These are phyloP conservation scores for Ceratobasidium sp. DNA, from an alignment of 1,284 basidiomycete species.

Conservation along the genomic window DNA sequence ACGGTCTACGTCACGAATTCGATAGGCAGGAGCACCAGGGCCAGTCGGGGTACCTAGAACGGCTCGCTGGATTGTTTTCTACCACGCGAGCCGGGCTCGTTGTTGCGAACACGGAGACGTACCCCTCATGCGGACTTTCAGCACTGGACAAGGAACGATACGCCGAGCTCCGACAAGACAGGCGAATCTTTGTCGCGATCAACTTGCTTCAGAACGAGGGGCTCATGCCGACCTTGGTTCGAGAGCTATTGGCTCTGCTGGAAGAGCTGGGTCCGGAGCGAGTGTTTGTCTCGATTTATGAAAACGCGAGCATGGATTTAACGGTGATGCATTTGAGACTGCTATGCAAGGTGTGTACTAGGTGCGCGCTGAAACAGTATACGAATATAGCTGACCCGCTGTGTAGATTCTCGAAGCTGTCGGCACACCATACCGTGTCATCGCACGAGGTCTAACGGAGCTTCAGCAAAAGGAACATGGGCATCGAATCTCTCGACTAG, in stretches of 20 bases:
- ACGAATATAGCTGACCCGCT: background rate
- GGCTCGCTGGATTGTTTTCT: background rate
- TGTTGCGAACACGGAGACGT: background rate
- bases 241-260: conserved; percentile 46
- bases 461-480: conserved; percentile 45
- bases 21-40: conserved; percentile 12
- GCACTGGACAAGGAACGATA: background rate
- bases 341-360: conserved; percentile 25
- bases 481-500: conserved; percentile 54
- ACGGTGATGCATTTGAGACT: conserved; percentile 43
- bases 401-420: conserved; percentile 45
- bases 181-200: conserved; percentile 30
- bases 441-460: conserved; percentile 18
- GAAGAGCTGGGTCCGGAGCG: conserved; percentile 46
- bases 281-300: conserved; percentile 49
- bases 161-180: background rate
- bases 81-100: background rate
- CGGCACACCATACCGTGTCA: conserved; percentile 46
- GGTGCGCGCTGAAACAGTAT: background rate
- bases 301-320: conserved; percentile 51
- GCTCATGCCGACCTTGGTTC: conserved; percentile 49
- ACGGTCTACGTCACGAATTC: conserved; percentile 16
- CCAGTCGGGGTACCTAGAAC: background rate
- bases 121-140: conserved; percentile 12
- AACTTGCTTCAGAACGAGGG: conserved; percentile 40